A percentile compares a stretch with the other conserved stretches of the same genome.
These are phyloP conservation scores for Crithidia expoeki DNA, from an alignment of 208 protist species.

Conservation along the genomic window DNA sequence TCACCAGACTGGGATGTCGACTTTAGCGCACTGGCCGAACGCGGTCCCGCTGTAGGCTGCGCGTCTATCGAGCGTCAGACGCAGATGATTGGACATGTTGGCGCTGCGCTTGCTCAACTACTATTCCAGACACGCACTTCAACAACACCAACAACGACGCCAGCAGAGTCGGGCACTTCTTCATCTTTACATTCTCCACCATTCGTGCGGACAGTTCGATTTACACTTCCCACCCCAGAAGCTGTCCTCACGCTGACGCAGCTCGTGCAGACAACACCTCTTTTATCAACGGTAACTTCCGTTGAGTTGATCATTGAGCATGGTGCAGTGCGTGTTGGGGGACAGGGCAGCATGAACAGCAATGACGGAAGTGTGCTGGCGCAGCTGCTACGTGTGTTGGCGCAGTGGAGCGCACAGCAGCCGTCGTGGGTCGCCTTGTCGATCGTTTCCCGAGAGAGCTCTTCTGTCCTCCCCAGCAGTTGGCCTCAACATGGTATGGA, in stretches of 20 bases:
- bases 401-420: neutral
- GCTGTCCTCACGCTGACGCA: constrained; percentile 11
- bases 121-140: neutral
- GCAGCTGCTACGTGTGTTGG: constrained; percentile 25
- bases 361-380: constrained; percentile 16
- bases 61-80: neutral
- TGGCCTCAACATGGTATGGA: neutral
- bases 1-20: constrained; percentile 50
- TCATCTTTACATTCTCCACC: neutral
- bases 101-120: constrained; percentile 16
- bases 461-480: no score
- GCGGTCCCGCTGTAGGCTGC: constrained; percentile 13
- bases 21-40: constrained; percentile 31
- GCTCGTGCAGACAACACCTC: constrained; percentile 17
- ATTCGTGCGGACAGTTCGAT: constrained; percentile 20
- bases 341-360: constrained; percentile 8
- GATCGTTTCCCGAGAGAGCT: constrained; percentile 6
- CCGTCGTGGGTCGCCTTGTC: constrained; percentile 12
- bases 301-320: constrained; percentile 34
- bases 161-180: neutral
- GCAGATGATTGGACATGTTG: constrained; percentile 27
- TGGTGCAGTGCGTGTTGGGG: constrained; percentile 5
- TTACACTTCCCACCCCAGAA: constrained; percentile 24
- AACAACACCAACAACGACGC: neutral
- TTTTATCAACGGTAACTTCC: constrained; percentile 28